Evolutionary conservation across 768 basidiomycete genomes (phyloP).

Genomic region (Amanita polypyramis): DNA sequence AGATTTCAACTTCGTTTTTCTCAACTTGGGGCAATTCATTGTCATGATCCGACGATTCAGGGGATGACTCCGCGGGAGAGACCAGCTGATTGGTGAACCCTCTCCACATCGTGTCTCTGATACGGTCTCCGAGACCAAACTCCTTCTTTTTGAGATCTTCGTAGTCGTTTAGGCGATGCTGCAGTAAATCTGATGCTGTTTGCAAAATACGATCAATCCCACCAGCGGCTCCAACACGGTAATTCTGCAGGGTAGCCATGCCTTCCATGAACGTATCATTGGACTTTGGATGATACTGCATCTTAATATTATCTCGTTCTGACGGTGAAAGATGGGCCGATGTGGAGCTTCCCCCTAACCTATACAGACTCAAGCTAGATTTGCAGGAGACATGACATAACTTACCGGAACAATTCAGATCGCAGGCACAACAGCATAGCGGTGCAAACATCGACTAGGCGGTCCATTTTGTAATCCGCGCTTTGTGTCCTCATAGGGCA

Average conservation of each 20-base stretch:
- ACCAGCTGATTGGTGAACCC: constrained; percentile 48
- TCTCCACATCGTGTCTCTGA: constrained; percentile 56
- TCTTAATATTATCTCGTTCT: constrained; percentile 29
- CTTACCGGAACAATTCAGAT: constrained; percentile 43
- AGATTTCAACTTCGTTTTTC: constrained; percentile 36
- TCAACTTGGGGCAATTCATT: constrained; percentile 18
- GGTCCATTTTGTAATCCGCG: constrained; percentile 51
- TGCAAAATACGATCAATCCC: constrained; percentile 66
- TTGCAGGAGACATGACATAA: not conserved
- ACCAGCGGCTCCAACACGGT: constrained; percentile 54
- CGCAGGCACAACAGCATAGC: constrained; percentile 57
- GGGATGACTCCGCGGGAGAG: constrained; percentile 25
- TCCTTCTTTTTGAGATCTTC: constrained; percentile 21
- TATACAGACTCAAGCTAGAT: constrained; percentile 14
- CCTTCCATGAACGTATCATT: constrained; percentile 61
- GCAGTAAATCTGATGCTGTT: constrained; percentile 49
- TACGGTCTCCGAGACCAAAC: constrained; percentile 41
- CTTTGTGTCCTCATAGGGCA: constrained; percentile 44
- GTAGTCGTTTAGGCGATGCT: constrained; percentile 34
- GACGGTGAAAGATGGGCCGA: constrained; percentile 43
- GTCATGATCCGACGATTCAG: constrained; percentile 20
- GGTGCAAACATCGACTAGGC: constrained; percentile 59
- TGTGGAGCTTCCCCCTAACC: constrained; percentile 39
- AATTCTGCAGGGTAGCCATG: constrained; percentile 50
- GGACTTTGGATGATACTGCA: constrained; percentile 38